Evolutionary conservation across 306 rosid species (phyloP), one percentile per base, ranked within the genome.

Genomic region (Quercus cerris): DNA sequence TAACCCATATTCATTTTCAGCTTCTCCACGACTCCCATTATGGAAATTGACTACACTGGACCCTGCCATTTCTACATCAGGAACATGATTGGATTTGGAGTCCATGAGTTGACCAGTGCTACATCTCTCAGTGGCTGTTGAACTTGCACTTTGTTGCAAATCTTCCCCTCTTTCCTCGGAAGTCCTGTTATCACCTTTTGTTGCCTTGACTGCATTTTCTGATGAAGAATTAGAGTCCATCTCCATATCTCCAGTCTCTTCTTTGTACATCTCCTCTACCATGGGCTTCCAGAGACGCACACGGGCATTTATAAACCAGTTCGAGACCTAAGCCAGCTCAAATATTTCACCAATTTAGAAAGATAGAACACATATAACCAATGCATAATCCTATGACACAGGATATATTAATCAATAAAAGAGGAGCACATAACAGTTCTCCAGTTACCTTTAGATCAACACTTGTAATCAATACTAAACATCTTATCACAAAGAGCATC

Each of bases 251-350:
- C 89, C 89, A 70, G 33, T 75, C 85, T 92, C 97, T 86, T 89
- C 93, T 80, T 92, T 92, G 93, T 92, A 87, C 93, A 92, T 92
- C 77, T 90, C 95, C 86, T 92, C 97, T 38, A 90, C 92, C 95
- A 92, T 92, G 77, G 97, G 97, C 78, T 92, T 92, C 97, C 97
- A 92, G 27, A 92, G 92, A 70, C 95, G 97, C 71, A 92, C 97
- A 2, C 97, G 82, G 4, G 97, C 97, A 80, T 92, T 92, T 83
- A 92, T 92, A 75, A 92, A 92, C 97, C 97, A 92, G 86, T 92
- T 92, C 51, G 97, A 89, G 81, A 92, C 97, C 97, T 92, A 81
- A 74, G 28, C 49, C 74, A 80, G 44, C 44, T 75, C 78, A 56
- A 56, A 64, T 57, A 46, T 18, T 28, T 70, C 58, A 41, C 18